Base-by-base conservation (phyloP, 2,329 filamentous ascomycete genomes). In the Sordariomycetes sp. region DNA sequence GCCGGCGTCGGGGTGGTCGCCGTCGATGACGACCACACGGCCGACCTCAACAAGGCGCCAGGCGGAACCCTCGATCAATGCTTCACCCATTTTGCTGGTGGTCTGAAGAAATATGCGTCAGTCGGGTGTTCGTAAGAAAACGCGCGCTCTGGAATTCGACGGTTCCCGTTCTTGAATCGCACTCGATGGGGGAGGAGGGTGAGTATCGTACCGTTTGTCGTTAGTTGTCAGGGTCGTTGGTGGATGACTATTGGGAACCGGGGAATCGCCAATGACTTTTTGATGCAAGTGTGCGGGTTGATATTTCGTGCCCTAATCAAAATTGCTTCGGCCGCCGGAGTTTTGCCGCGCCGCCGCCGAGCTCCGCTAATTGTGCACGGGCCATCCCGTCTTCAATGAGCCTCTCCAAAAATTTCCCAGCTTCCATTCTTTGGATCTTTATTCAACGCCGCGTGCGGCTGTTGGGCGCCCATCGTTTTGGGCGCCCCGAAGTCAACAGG, bases 41-140 rank as follows among this genome's bases (percentile, higher is more conserved):
- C 92, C 92, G 68, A 95, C 86, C 82, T 98, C 88, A 66, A 98
- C 88, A 69, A 87, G 77, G 75, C 88, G 88, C 87, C 87, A 93
- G 66, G 79, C 75, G 61, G 83, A 82, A 65, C 79, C 71, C 70
- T 81, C 80, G 69, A 88, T 80, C 59, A 80, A 71, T 70, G 82
- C 79, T 73, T 86, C 80, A 70, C 81, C 79, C 82, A 86, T 86
- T 77, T 67, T 81, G 73, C 68, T 68, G 66, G 63, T 68, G 64
- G 67, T 71, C 70, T 78, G 59, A 36, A 39, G 45, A 38, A 16
- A 31, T 14, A 39, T 41, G 39, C 46, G 53, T 61, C 48, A 58
- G 54, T 54, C 53, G 46, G 36, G 40, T 46, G 39, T 47, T 49
- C 46, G 28, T n/a, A 36, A 42, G 41, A 47, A 42, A 47, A 39